Base-by-base conservation (phyloP, 164 flowering plant species). In the Stephania japonica region DNA sequence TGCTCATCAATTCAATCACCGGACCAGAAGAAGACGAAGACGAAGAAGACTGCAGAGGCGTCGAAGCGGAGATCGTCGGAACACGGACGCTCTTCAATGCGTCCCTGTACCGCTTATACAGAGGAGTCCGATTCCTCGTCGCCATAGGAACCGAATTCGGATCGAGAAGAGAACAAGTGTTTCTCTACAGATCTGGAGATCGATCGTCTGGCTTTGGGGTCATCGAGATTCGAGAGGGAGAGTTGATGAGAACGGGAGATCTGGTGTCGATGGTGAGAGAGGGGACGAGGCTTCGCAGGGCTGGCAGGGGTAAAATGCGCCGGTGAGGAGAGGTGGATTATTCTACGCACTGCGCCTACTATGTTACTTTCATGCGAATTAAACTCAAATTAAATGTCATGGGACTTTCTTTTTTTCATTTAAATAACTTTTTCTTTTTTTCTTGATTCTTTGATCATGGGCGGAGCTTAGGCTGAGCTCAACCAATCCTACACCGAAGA, bases 81-180 rank as follows among this genome's bases (percentile, higher is more conserved):
- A 74, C 82, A 1, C 98, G 85, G 13, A 85, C 96, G 77, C 89
- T 88, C 86, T 88, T 88, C 78, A 92, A 71, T 4, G 93, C 91
- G 72, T 91, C 97, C 75, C 98, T 84, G 70, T 89, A 81, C 82
- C 81, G 89, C 61, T 80, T 85, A 80, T 75, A 93, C 75, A 86
- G 27, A 8, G 73, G 63, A 12, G 91, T 91, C 44, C 96, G 83
- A 78, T 91, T 93, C 70, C 96, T 86, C 76, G 88, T 78, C 72
- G 97, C 96, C 98, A 93, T 91, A 38, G 63, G 68, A 50, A 16
- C 10, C 56, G 32, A 70, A 50, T 65, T 53, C 50, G 38, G 69
- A 67, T 43, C 67, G 53, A 59, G 59, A 19, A 26, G 44, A 49
- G 23, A 69, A 74, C 7, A 63, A 49, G 14, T 9, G 49, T 4